Evolutionary conservation across 306 rosid species (phyloP).

Genomic region (Amphicarpaea edgeworthii): DNA sequence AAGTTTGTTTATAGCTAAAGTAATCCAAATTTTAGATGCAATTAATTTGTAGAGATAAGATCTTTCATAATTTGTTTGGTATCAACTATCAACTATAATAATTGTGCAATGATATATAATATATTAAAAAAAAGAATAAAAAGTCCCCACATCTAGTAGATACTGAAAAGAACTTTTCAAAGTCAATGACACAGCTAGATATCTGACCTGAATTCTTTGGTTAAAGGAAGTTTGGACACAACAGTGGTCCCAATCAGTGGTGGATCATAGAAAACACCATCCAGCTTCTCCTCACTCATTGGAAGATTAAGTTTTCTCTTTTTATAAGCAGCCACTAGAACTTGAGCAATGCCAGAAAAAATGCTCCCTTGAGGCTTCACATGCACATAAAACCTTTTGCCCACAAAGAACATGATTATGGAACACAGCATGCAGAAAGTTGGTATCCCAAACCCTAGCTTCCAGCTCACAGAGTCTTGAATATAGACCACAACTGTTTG

Average conservation of each 20-base stretch:
- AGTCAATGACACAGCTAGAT: neutral
- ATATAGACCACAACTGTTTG: constrained; percentile 67
- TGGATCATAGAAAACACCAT: constrained; percentile 59
- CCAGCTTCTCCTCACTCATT: neutral
- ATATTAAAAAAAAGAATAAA: neutral
- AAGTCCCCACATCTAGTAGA: neutral
- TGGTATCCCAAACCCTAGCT: constrained; percentile 74
- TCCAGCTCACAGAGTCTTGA: constrained; percentile 82
- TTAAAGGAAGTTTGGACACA: constrained; percentile 60
- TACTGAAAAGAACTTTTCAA: neutral
- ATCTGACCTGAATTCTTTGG: constrained; percentile 65
- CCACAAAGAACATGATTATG: constrained; percentile 62
- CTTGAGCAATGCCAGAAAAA: constrained; percentile 59
- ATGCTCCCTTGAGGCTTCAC: constrained; percentile 69
- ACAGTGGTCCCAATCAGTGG: constrained; percentile 47
- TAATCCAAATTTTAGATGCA: neutral
- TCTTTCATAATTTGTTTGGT: neutral
- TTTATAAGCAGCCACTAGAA: constrained; percentile 68
- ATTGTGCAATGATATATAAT: neutral
- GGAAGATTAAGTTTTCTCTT: constrained; percentile 63
- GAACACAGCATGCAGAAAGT: constrained; percentile 60
- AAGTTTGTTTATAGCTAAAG: neutral
- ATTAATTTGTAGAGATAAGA: neutral
- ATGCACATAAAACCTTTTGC: constrained; percentile 54
- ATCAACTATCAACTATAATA: neutral